These are phyloP conservation scores for Ceratonia siliqua DNA, from an alignment of 306 rosid genomes.

Conservation along the genomic window DNA sequence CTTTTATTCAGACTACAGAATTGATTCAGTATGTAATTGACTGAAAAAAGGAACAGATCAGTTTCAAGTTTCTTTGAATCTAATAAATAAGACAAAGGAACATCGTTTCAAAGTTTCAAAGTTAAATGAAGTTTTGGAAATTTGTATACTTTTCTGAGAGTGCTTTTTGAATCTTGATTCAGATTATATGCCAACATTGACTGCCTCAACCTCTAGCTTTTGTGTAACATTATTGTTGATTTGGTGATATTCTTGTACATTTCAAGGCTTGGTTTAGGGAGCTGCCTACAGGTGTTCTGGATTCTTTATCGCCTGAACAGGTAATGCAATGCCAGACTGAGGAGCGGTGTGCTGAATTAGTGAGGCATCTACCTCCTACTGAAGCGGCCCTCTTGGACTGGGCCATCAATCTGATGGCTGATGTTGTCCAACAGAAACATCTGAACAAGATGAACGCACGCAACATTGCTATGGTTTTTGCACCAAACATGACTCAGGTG, in stretches of 20 bases:
- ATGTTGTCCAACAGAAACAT: slow-evolving; percentile 77
- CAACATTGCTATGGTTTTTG: slow-evolving; percentile 93
- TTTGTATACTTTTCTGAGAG: neutral
- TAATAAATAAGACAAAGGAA: slow-evolving; percentile 17
- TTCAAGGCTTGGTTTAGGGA: slow-evolving; percentile 93
- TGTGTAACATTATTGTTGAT: neutral
- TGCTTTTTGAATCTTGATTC: neutral
- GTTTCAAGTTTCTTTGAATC: neutral
- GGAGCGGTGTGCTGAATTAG: slow-evolving; percentile 71
- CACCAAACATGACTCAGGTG: slow-evolving; percentile 98
- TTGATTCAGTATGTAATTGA: slow-evolving; percentile 28
- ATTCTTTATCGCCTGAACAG: slow-evolving; percentile 68
- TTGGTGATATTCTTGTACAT: slow-evolving; percentile 32
- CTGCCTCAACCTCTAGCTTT: too few relatives aligned
- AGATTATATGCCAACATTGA: neutral
- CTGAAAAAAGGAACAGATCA: neutral
- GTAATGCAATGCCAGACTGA: slow-evolving; percentile 81
- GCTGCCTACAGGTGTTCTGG: slow-evolving; percentile 76
- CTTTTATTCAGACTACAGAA: neutral
- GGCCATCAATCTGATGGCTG: slow-evolving; percentile 94
- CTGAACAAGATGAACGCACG: slow-evolving; percentile 88
- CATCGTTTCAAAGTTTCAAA: neutral
- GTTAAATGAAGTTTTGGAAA: neutral
- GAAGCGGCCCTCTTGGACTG: slow-evolving; percentile 85
- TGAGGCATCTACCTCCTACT: slow-evolving; percentile 60